These are phyloP conservation scores for Sherardia arvensis DNA, from an alignment of 257 asterid genomes.

Conservation along the genomic window DNA sequence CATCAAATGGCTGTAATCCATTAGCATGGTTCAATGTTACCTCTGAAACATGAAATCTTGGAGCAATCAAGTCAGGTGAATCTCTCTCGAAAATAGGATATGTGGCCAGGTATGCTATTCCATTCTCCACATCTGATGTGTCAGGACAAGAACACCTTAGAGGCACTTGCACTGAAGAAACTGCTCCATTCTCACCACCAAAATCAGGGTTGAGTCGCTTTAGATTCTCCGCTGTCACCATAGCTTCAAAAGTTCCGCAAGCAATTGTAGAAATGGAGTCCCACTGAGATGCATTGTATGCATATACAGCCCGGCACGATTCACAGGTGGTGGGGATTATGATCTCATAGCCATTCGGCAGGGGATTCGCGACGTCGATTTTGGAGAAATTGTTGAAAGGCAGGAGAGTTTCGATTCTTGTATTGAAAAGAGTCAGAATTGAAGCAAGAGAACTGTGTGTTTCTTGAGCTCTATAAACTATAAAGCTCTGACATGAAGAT, in stretches of 20 bases:
- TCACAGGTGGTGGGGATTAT: constrained; percentile 8
- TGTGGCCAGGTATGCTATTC: background rate
- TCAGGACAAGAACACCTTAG: constrained; percentile 15
- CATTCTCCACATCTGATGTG: background rate
- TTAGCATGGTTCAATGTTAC: constrained; percentile 2
- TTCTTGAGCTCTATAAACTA: constrained; percentile 17
- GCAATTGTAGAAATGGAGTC: constrained; percentile 1
- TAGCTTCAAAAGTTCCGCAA: constrained; percentile 12
- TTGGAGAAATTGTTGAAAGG: constrained; percentile 11
- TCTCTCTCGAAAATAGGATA: constrained; percentile 12
- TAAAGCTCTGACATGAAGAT: constrained; percentile 5
- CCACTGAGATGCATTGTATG: background rate
- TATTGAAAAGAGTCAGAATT: constrained; percentile 6
- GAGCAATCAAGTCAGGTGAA: constrained; percentile 2
- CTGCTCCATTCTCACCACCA: constrained; percentile 1
- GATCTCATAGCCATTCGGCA: constrained; percentile 4
- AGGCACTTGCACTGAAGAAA: constrained; percentile 9
- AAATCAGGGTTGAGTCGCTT: background rate
- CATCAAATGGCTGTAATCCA: background rate
- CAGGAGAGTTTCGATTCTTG: background rate
- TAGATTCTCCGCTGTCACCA: constrained; percentile 5
- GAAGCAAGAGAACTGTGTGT: constrained; percentile 1
- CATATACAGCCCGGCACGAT: background rate
- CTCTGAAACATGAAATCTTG: background rate
- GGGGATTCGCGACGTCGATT: background rate